Base-by-base conservation (phyloP, 140 eudicot genomes). In the Erigeron philadelphicus region DNA sequence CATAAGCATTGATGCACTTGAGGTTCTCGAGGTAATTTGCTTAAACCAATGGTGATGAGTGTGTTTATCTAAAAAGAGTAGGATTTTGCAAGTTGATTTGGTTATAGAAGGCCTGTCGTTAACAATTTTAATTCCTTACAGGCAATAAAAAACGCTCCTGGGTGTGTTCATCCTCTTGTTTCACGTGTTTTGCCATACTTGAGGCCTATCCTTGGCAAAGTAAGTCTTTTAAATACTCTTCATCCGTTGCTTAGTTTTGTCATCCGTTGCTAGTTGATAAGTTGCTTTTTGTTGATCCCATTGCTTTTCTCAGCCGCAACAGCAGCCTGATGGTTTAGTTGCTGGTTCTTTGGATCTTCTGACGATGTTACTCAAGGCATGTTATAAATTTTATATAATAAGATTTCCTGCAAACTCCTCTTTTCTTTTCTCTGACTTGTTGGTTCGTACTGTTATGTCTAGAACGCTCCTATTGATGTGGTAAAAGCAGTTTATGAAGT, bases 291-390 rank as follows among this genome's bases (percentile, higher is more conserved):
- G 79, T 78, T 62, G 71, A 73, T 55, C 23, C 35, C 61, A 46
- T 41, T 62, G 46, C 44, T 13, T 59, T 76, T 81, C 44, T 69
- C 93, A 93, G 96, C 90, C 96, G 41, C 92, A 81, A 63, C 95
- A 85, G 64, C 98, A 92, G 79, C 85, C 90, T 74, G 96, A 87
- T 50, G 95, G 95, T 57, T 87, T 89, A 76, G 95, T 93, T 66
- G 93, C 98, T 48, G 99, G 95, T 67, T 89, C 99, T 58, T 79
- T 93, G 79, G 99, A 93, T 82, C 93, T 93, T 75, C 78, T 89
- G 75, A 84, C 94, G 15, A 89, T 93, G 95, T 83, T 93, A 61
- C 77, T 89, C 25, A 89, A 87, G 94, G 99, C 82, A 73, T 77
- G 85, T 69, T 68, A 60, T 67, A 57, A 2, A 12, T 9, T 15